Evolutionary conservation across 805 yeast genomes (phyloP).

Genomic region (Metschnikowia amazonensis): DNA sequence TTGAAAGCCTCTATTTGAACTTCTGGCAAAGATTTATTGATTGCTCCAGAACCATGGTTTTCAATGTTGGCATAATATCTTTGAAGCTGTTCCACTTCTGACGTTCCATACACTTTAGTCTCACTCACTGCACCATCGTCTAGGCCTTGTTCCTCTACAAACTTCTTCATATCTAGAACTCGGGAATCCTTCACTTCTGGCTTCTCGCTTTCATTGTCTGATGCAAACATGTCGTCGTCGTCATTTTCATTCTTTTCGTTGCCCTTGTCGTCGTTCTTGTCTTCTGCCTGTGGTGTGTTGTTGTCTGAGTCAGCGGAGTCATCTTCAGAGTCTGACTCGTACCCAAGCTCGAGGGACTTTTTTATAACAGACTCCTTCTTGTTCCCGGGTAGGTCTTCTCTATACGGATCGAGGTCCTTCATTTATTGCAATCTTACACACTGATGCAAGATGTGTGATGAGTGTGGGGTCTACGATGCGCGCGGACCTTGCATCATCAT

Average conservation of each 20-base stretch:
- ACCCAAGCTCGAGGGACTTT: slow-evolving; percentile 8
- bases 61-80: slow-evolving; percentile 30
- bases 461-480: slow-evolving; percentile 5
- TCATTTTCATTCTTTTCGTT: slow-evolving; percentile 16
- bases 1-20: slow-evolving; percentile 55
- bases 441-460: neutral
- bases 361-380: neutral
- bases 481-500: neutral
- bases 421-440: neutral
- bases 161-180: slow-evolving; percentile 17
- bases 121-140: slow-evolving; percentile 19
- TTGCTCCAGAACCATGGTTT: slow-evolving; percentile 5
- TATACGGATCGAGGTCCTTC: neutral
- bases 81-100: slow-evolving; percentile 3
- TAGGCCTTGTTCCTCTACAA: slow-evolving; percentile 25
- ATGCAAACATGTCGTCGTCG: slow-evolving; percentile 44
- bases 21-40: neutral
- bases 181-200: slow-evolving; percentile 8
- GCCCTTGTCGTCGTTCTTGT: neutral
- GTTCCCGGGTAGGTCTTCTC: neutral
- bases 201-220: slow-evolving; percentile 14
- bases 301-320: slow-evolving; percentile 9
- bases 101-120: slow-evolving; percentile 8
- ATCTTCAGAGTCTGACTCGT: slow-evolving; percentile 19
- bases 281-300: slow-evolving; percentile 4